Conservation (phyloP, 116 monocot species). For the Phalaenopsis hybrid region DNA sequence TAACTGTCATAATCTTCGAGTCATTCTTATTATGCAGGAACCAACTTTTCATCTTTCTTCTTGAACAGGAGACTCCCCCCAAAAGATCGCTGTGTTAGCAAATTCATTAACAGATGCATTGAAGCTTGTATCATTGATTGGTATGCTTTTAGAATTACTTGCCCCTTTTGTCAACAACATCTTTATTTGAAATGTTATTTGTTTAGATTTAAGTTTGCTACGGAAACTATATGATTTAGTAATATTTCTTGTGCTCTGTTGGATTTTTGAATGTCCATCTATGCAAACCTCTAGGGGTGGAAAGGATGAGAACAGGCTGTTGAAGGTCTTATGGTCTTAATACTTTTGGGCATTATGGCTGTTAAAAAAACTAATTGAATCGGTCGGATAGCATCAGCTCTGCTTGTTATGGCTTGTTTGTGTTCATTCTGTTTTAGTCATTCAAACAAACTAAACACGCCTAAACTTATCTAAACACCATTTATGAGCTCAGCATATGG, state of each 20-base stretch:
- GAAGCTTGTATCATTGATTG: conserved; percentile 72
- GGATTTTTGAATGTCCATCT: background rate
- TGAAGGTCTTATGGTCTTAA: background rate
- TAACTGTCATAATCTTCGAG: background rate
- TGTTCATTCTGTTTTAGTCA: background rate
- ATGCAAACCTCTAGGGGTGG: no score
- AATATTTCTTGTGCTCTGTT: background rate
- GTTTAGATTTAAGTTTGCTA: background rate
- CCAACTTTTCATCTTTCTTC: conserved; percentile 20
- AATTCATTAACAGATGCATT: conserved; percentile 56
- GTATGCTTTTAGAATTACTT: conserved; percentile 25
- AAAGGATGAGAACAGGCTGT: background rate
- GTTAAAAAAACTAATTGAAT: background rate
- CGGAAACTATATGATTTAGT: background rate
- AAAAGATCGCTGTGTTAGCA: conserved; percentile 30
- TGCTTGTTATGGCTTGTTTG: background rate
- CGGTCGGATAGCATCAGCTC: background rate
- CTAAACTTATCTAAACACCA: background rate
- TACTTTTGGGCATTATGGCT: background rate
- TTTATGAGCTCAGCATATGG: no score
- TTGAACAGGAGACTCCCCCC: conserved; percentile 46
- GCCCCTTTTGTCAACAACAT: conserved; percentile 1
- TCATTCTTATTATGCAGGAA: conserved; percentile 7
- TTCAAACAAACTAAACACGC: background rate
- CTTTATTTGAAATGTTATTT: background rate